Evolutionary conservation across 2,329 filamentous ascomycete species (phyloP).

Genomic region (Pestalotiopsis sp.): DNA sequence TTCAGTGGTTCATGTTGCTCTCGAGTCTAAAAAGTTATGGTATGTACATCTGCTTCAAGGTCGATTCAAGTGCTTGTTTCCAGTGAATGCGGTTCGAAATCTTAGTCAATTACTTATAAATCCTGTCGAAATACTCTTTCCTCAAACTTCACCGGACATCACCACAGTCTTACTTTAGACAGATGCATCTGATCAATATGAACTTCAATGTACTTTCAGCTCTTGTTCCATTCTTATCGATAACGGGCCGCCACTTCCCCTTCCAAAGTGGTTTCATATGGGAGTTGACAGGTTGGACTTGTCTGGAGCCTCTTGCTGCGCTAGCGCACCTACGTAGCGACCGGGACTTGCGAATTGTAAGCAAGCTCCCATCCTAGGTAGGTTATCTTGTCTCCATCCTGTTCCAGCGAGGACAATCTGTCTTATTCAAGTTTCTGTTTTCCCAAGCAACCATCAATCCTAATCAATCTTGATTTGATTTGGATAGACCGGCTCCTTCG

Average conservation of each 20-base stretch:
- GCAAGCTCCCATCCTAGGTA: background rate
- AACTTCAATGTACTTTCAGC: background rate
- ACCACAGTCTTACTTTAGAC: too few relatives aligned
- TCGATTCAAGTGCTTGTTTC: too few relatives aligned
- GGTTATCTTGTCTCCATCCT: background rate
- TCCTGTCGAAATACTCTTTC: too few relatives aligned
- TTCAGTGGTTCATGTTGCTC: too few relatives aligned
- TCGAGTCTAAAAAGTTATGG: too few relatives aligned
- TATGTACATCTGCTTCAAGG: too few relatives aligned
- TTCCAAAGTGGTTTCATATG: background rate
- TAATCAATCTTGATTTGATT: background rate
- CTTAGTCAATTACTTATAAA: too few relatives aligned
- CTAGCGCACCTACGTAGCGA: background rate
- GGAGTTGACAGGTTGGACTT: constrained; percentile 2
- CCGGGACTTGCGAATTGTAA: background rate
- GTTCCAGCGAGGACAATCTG: constrained; percentile 1
- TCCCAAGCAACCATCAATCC: background rate
- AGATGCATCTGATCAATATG: too few relatives aligned
- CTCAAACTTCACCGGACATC: too few relatives aligned
- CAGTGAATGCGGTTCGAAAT: too few relatives aligned
- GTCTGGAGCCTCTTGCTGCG: background rate
- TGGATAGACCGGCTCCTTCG: background rate
- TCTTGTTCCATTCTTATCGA: background rate
- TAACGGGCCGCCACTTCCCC: background rate
- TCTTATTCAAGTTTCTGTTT: background rate